Evolutionary conservation across 345 rosid genomes (phyloP), one percentile per base, ranked within the genome.

Genomic region (Syzygium oleosum): DNA sequence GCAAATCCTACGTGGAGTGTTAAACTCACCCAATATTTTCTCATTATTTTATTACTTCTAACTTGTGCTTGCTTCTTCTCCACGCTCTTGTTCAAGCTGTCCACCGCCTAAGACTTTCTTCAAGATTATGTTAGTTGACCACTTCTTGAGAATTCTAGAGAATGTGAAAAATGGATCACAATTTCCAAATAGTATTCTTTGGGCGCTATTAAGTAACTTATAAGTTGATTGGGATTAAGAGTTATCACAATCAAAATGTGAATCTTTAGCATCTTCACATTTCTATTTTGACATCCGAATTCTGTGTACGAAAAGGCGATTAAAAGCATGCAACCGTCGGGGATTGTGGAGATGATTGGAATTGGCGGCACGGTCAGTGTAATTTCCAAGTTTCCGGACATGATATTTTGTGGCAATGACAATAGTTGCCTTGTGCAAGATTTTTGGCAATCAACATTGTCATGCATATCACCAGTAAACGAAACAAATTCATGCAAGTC

Each of bases 251-350:
- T 19, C 46, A 31, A 68, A 68, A 68, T 17, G 43, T 31, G 43
- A 31, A 65, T 29, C 0, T 31, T 65, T 14, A 31, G 25, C 38
- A 34, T 68, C 80, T 68, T 68, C 46, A 34, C 80, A 10, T 68
- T 19, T 34, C 12, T 34, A 4, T 2, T 34, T 68, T 68, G 49
- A 73, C 21, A 46, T 73, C 83, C 5, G 83, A 38, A 73, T 38
- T 73, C 25, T 21, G 83, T 8, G 6, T 21, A 73, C 0, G 6
- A 68, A 6, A 68, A 4, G 46, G 80, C 0, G 49, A 34, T 34
- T 46, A 17, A 73, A 73, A 34, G 25, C 13, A 2, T 7, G 7
- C 1, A 0, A 34, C 1, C 0, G 23, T 38, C 9, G 27, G 27
- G 49, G 83, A 38, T 73, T 17, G 38, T 73, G 23, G 49, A 73